Conservation (phyloP, 345 rosid species). For the Raphanus sativus region DNA sequence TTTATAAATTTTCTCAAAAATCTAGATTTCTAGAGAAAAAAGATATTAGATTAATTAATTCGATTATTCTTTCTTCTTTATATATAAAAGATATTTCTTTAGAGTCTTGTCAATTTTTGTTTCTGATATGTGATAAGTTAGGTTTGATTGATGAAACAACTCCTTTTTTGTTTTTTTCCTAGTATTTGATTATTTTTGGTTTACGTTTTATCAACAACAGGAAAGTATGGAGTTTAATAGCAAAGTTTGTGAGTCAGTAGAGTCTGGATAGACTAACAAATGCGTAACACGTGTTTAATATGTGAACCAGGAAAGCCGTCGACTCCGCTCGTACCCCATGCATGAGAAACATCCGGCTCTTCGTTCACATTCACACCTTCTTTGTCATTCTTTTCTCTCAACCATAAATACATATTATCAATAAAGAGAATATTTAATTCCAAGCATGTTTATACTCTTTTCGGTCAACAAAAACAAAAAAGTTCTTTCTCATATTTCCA, state of each 20-base stretch:
- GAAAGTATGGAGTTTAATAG: constrained; percentile 17
- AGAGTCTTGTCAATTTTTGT: not conserved
- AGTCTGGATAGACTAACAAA: constrained; percentile 13
- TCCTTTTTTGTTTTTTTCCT: not conserved
- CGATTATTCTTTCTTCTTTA: constrained; percentile 27
- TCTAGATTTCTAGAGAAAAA: not conserved
- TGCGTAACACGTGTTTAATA: constrained; percentile 21
- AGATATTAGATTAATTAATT: not conserved
- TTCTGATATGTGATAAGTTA: constrained; percentile 5
- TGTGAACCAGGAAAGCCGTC: constrained; percentile 14
- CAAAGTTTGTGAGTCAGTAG: constrained; percentile 10
- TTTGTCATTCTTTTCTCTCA: not conserved
- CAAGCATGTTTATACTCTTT: not conserved
- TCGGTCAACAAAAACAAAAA: not conserved
- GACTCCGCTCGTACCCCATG: constrained; percentile 38
- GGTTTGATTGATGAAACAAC: constrained; percentile 16
- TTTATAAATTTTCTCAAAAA: constrained; percentile 7
- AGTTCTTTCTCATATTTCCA: not conserved
- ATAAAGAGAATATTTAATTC: not conserved
- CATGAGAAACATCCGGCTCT: constrained; percentile 41
- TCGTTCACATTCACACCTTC: constrained; percentile 15
- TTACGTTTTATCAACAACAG: constrained; percentile 18
- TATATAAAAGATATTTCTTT: not conserved
- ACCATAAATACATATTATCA: not conserved
- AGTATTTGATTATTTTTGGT: constrained; percentile 24